Percentiles rank a stretch among this genome's conserved stretches.
Evolutionary conservation across 176 grass and related monocot genomes (phyloP).

Genomic region (Pharus latifolius): DNA sequence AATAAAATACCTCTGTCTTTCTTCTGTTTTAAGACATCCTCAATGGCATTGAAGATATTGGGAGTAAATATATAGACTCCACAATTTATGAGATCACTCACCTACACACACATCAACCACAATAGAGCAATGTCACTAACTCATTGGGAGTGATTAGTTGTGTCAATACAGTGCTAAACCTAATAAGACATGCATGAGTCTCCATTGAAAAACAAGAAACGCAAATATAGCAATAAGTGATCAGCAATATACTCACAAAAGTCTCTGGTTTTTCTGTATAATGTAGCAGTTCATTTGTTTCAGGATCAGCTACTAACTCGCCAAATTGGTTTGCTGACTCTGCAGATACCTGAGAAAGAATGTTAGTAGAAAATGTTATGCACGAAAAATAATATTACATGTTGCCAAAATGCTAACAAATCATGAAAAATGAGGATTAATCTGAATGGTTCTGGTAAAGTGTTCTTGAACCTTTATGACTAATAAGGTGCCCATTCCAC

Average conservation of each 20-base stretch:
- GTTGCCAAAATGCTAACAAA: not conserved
- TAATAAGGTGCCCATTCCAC: constrained; percentile 85
- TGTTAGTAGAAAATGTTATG: not conserved
- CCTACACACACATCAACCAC: constrained; percentile 42
- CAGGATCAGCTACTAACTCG: constrained; percentile 95
- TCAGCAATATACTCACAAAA: constrained; percentile 62
- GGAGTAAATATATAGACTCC: constrained; percentile 99
- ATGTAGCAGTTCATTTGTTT: constrained; percentile 89
- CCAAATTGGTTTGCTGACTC: constrained; percentile 97
- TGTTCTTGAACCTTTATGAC: constrained; percentile 70
- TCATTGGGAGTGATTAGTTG: not conserved
- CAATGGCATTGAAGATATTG: constrained; percentile 76
- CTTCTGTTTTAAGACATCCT: constrained; percentile 76
- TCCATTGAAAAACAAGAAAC: not conserved
- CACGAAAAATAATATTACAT: not conserved
- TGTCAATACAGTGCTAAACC: not conserved
- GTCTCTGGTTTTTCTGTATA: constrained; percentile 97
- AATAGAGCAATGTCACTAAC: constrained; percentile 5
- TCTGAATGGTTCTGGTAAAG: not conserved
- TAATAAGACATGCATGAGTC: not conserved
- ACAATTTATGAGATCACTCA: constrained; percentile 96
- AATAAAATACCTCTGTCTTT: constrained; percentile 73
- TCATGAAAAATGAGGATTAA: not conserved
- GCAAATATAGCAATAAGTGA: constrained; percentile 7
- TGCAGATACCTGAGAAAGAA: constrained; percentile 63